These are phyloP conservation scores for Cyclotella baltica DNA, from an alignment of 108 stramenopile genomes.

Conservation along the genomic window DNA sequence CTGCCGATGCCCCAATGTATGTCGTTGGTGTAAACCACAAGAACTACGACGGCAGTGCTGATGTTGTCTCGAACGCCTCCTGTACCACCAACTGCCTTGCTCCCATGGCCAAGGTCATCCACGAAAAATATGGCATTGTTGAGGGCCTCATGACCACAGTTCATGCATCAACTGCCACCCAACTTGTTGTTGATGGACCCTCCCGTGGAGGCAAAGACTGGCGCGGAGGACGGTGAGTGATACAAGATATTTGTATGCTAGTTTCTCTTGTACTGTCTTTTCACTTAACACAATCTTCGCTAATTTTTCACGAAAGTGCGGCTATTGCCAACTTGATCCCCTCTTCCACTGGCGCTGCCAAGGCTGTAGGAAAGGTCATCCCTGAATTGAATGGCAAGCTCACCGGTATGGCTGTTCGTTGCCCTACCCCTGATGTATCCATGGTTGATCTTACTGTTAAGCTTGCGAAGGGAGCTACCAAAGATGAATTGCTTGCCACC, in stretches of 20 bases:
- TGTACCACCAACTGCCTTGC: conserved; percentile 99
- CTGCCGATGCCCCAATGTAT: conserved; percentile 97
- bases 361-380: conserved; percentile 97
- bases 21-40: conserved; percentile 98
- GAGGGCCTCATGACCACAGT: conserved; percentile 99
- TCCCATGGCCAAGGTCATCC: conserved; percentile 97
- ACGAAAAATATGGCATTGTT: conserved; percentile 95
- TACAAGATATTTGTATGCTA: background rate
- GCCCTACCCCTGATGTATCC: conserved; percentile 95
- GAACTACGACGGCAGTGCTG: conserved; percentile 74
- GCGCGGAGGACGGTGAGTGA: conserved; percentile 64
- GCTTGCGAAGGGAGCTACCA: conserved; percentile 87
- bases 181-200: conserved; percentile 97
- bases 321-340: conserved; percentile 85
- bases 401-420: conserved; percentile 90
- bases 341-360: conserved; percentile 96
- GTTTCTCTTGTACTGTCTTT: background rate
- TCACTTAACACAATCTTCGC: conserved; percentile 15
- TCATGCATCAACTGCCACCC: conserved; percentile 97
- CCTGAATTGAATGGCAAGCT: conserved; percentile 97
- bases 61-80: conserved; percentile 97
- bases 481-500: conserved; percentile 90
- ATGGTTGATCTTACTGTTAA: conserved; percentile 96
- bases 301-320: conserved; percentile 41
- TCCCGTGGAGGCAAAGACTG: conserved; percentile 92